Base-by-base conservation (phyloP, 495 filamentous ascomycete species). In the Bathelium albidoporum region DNA sequence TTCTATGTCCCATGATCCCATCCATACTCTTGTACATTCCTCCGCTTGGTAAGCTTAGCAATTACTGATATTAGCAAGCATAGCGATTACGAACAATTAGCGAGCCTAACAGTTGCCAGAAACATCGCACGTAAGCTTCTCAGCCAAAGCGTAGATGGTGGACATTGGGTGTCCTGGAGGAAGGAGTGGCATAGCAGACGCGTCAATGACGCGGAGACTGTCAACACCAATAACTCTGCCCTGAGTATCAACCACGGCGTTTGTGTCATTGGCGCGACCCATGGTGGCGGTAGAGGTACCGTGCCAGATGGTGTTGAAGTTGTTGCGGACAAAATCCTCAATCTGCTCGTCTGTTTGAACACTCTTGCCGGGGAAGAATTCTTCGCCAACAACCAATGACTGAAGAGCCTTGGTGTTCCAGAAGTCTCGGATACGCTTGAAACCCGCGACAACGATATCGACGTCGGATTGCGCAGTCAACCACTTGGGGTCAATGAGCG, bases 141-240 rank as follows among this genome's bases (percentile, higher is more conserved):
- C n/a, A 28, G 16, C 9, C 9, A 62, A 44, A 29, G 18, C 16
- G 45, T 31, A 63, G 18, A 63, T 28, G 4, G 61, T 63, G 11
- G 61, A 44, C 52, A 29, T 22, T 9, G 82, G 83, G 71, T 84
- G 81, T 0, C 81, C 82, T 0, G 84, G 83, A 1, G 77, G 75
- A 24, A 84, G 66, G 26, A 87, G 69, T 0, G 85, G 80, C 62
- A 88, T 83, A 22, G 78, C 70, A 52, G 76, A 78, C 1, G 81
- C 81, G 73, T 88, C 85, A 1, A 86, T 81, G n/a, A 86, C 79
- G 16, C 84, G 74, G 63, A 86, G 63, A 0, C 74, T 70, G 1
- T 70, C 68, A 2, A 85, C 82, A 0, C 82, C 81, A 65, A 75
- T 74, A 0, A 85, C 82, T 52, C 74, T 76, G 0, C 75, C 79